A percentile compares a stretch with the other conserved stretches of the same genome.
Evolutionary conservation across 352 stramenopile genomes (phyloP).

Genomic region (Phytophthora cryptogea): DNA sequence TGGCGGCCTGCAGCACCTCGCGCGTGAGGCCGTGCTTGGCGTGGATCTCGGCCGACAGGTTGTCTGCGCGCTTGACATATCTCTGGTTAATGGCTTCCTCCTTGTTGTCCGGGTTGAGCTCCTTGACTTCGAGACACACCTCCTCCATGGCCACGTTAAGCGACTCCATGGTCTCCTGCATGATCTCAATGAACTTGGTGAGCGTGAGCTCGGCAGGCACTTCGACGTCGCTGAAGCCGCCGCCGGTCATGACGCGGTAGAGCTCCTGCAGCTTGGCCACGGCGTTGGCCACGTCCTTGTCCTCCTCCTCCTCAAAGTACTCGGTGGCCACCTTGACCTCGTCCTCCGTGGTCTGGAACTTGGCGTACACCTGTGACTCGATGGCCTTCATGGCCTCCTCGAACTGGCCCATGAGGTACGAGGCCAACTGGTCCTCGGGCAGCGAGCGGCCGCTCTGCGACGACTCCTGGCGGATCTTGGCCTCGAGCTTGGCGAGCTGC

Average conservation of each 20-base stretch:
- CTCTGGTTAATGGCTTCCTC: constrained; percentile 90
- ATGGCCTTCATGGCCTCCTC: constrained; percentile 91
- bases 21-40: constrained; percentile 87
- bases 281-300: constrained; percentile 85
- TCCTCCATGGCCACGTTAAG: constrained; percentile 90
- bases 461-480: constrained; percentile 89
- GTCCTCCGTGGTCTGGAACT: constrained; percentile 89
- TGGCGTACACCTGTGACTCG: constrained; percentile 87
- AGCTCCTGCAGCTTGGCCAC: constrained; percentile 89
- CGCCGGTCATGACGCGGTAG: constrained; percentile 88
- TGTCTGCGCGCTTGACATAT: constrained; percentile 90
- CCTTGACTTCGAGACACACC: constrained; percentile 88
- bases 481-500: constrained; percentile 86
- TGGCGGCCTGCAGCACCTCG: constrained; percentile 87
- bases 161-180: constrained; percentile 91
- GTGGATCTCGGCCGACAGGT: constrained; percentile 85
- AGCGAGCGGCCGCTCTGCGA: constrained; percentile 81
- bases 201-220: constrained; percentile 83
- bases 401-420: constrained; percentile 90
- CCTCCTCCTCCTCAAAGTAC: constrained; percentile 89
- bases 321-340: constrained; percentile 87
- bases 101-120: constrained; percentile 89
- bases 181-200: constrained; percentile 89
- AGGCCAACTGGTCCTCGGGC: constrained; percentile 84
- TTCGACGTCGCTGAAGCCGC: constrained; percentile 81